Conservation (phyloP, 2,329 filamentous ascomycete species). For the Colletotrichum cordylinicola region DNA sequence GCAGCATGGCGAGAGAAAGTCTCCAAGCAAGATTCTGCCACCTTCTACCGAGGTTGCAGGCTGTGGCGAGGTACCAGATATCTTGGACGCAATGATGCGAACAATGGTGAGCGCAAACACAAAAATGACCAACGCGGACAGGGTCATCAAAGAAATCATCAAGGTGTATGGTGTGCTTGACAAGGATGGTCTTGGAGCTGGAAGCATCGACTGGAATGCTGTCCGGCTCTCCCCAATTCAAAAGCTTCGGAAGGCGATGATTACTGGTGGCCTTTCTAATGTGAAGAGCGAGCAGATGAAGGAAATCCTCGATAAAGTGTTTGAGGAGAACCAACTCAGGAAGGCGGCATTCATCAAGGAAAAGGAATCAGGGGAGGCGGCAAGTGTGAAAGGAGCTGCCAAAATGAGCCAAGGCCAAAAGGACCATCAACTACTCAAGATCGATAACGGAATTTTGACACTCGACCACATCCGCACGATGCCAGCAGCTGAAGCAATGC, state of each 20-base stretch:
- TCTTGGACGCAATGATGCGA: conserved; percentile 59
- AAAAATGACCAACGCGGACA: conserved; percentile 59
- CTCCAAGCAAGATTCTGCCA: conserved; percentile 70
- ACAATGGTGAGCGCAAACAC: conserved; percentile 60
- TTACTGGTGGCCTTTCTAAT: conserved; percentile 72
- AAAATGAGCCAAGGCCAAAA: conserved; percentile 53
- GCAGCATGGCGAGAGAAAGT: conserved; percentile 68
- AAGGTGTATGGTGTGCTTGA: conserved; percentile 67
- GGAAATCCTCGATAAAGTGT: conserved; percentile 73
- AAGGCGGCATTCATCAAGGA: conserved; percentile 50
- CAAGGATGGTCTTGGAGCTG: conserved; percentile 67
- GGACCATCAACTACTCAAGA: conserved; percentile 60
- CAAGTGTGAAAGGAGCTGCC: conserved; percentile 46
- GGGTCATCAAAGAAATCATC: conserved; percentile 70
- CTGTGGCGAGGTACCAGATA: conserved; percentile 61
- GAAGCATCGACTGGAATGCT: conserved; percentile 77
- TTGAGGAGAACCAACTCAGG: conserved; percentile 65
- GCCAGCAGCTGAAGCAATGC: conserved; percentile 53
- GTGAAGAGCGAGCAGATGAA: conserved; percentile 78
- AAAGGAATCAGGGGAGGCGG: conserved; percentile 43
- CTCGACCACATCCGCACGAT: conserved; percentile 56
- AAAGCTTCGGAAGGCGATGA: conserved; percentile 73
- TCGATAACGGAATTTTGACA: conserved; percentile 63
- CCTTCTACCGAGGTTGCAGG: conserved; percentile 76
- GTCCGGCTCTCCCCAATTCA: conserved; percentile 64